A percentile compares a stretch with the other conserved stretches of the same genome.
These are phyloP conservation scores for Leishmania braziliensis DNA, from an alignment of 208 protist genomes.

Conservation along the genomic window DNA sequence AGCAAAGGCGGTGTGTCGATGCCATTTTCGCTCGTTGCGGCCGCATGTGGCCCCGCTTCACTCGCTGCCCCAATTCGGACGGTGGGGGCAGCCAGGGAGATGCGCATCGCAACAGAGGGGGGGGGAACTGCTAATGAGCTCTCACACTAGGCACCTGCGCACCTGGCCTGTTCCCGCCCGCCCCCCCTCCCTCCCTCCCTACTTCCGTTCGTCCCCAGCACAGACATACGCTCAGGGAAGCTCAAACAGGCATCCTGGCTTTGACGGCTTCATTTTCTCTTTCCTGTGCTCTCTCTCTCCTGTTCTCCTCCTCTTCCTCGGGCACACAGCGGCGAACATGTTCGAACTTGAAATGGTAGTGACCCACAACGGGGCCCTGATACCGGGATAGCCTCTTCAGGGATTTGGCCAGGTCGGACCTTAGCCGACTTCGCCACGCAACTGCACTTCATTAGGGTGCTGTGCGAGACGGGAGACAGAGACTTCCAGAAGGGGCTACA, in stretches of 20 bases:
- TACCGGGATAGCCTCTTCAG: constrained; percentile 47
- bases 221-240: neutral
- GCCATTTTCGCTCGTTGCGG: too few relatives aligned
- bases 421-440: constrained; percentile 43
- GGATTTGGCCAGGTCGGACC: constrained; percentile 59
- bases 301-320: neutral
- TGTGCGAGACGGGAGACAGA: constrained; percentile 61
- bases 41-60: neutral
- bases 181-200: too few relatives aligned
- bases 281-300: neutral
- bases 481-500: constrained; percentile 74
- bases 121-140: neutral
- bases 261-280: neutral
- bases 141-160: neutral
- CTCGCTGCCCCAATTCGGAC: too few relatives aligned
- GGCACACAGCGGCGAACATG: constrained; percentile 39
- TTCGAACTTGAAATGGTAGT: constrained; percentile 48
- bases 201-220: neutral
- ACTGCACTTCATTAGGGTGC: constrained; percentile 44
- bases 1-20: neutral
- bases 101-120: neutral
- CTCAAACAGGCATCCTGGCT: neutral
- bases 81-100: neutral
- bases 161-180: too few relatives aligned
- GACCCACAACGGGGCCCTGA: constrained; percentile 54